phyloP scores from a whole-genome alignment of 805 yeast species.

The Schwanniomyces polymorphus region DNA sequence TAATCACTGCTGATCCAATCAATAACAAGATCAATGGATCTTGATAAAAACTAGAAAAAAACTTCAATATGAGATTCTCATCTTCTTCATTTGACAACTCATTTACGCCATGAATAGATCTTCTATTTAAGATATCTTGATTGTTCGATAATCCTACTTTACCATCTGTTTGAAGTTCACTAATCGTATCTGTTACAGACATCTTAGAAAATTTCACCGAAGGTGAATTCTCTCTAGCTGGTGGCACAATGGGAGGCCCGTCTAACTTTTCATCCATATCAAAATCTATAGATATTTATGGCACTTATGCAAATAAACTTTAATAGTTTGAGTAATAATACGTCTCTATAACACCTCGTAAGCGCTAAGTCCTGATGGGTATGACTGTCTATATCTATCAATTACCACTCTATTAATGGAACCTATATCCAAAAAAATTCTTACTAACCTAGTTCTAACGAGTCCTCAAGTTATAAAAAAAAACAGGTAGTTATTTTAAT shows the following conservation, averaged over 20 bases:
- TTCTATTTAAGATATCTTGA: constrained; percentile 72
- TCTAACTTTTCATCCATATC: background rate
- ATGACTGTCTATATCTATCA: background rate
- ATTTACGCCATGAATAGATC: constrained; percentile 76
- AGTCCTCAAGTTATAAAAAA: background rate
- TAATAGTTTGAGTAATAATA: background rate
- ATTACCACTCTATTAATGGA: background rate
- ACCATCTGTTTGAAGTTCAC: constrained; percentile 61
- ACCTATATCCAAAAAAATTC: background rate
- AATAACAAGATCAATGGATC: constrained; percentile 88
- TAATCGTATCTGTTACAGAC: constrained; percentile 64
- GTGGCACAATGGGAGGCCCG: constrained; percentile 12
- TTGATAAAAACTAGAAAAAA: constrained; percentile 76
- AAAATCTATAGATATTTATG: background rate
- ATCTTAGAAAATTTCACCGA: constrained; percentile 64
- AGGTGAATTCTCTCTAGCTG: constrained; percentile 41
- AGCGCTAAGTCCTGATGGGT: background rate
- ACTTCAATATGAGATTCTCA: constrained; percentile 70
- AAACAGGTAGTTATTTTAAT: background rate
- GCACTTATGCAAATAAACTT: background rate
- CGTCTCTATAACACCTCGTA: background rate
- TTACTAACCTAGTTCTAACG: background rate
- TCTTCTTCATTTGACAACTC: constrained; percentile 77
- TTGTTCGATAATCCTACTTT: constrained; percentile 60
- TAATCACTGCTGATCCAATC: constrained; percentile 84